Evolutionary conservation across 139 green algal species (phyloP).

Genomic region (Chlamydomonas schloesseri): DNA sequence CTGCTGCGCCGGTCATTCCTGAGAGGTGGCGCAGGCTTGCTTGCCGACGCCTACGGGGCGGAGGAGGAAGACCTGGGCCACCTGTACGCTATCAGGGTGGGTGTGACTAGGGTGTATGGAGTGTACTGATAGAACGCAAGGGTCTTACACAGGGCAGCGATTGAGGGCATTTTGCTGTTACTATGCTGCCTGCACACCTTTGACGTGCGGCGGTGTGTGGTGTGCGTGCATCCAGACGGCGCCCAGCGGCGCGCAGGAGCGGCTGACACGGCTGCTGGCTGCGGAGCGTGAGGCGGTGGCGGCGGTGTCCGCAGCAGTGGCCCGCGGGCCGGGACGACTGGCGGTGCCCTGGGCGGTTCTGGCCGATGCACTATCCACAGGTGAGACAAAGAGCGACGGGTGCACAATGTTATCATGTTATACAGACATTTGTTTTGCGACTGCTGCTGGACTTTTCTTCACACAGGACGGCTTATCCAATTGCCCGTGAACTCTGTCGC

Average conservation of each 20-base stretch:
- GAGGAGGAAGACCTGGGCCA: not conserved
- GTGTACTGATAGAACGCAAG: too few relatives aligned
- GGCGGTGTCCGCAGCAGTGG: not conserved
- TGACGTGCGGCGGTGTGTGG: not conserved
- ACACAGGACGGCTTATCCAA: too few relatives aligned
- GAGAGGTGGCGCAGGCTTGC: conserved; percentile 15
- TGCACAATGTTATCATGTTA: too few relatives aligned
- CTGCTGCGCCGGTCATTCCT: conserved; percentile 20
- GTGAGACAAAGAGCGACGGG: not conserved
- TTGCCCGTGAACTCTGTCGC: too few relatives aligned
- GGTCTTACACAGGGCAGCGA: too few relatives aligned
- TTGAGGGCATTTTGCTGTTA: too few relatives aligned
- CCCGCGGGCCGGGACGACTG: not conserved
- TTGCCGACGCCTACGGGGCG: not conserved
- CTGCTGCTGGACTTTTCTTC: too few relatives aligned
- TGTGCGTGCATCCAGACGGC: not conserved
- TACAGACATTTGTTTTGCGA: too few relatives aligned
- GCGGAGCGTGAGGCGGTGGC: conserved; percentile 16
- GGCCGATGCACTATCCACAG: not conserved
- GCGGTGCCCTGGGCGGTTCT: not conserved
- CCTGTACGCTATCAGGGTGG: conserved; percentile 17
- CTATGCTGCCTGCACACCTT: not conserved
- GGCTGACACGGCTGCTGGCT: conserved; percentile 3
- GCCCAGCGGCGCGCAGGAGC: conserved; percentile 17
- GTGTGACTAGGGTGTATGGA: not conserved